These are phyloP conservation scores for Vaccinium myrtillus DNA, from an alignment of 148 eudicot species.

Conservation along the genomic window DNA sequence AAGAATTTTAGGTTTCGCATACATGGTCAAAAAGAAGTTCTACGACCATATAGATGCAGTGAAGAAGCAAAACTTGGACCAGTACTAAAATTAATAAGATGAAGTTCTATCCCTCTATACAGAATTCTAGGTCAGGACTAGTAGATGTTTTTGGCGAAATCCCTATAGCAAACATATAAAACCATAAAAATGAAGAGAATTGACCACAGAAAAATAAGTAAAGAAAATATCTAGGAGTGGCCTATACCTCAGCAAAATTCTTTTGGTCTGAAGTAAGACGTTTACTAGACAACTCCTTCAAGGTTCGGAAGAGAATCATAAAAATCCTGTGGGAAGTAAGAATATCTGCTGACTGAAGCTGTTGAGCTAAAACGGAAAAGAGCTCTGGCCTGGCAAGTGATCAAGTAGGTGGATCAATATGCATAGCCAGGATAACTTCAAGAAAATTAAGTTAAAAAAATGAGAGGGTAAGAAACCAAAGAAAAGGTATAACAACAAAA, in stretches of 20 bases:
- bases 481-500: background rate
- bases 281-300: slow-evolving; percentile 92
- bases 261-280: slow-evolving; percentile 88
- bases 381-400: slow-evolving; percentile 73
- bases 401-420: slow-evolving; percentile 20
- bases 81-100: background rate
- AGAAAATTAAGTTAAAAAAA: background rate
- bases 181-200: background rate
- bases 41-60: too few relatives aligned
- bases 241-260: slow-evolving; percentile 76
- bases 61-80: background rate
- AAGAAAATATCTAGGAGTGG: slow-evolving; percentile 8
- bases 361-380: slow-evolving; percentile 79
- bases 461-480: background rate
- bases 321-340: slow-evolving; percentile 90
- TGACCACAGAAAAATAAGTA: background rate
- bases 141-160: background rate
- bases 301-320: slow-evolving; percentile 80
- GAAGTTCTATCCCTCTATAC: background rate
- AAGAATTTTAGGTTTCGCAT: background rate
- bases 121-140: background rate
- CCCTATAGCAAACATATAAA: background rate
- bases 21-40: background rate
- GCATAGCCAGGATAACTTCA: background rate
- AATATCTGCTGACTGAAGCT: slow-evolving; percentile 77